Evolutionary conservation across 225 moss, liverwort and hornwort species (phyloP), one percentile per base, ranked within the genome.

Genomic region (Antitrichia curtipendula): DNA sequence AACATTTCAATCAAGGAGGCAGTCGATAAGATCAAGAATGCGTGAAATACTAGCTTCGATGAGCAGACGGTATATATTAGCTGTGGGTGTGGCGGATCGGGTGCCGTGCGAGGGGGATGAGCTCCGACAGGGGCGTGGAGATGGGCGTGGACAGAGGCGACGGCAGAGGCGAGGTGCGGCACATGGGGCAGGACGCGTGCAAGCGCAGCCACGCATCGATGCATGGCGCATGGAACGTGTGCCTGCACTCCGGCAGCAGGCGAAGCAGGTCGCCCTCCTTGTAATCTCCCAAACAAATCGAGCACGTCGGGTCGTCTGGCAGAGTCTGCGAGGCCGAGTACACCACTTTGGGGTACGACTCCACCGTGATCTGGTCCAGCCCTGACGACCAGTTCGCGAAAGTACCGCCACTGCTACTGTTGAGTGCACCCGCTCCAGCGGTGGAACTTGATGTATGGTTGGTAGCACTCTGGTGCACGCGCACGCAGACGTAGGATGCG

Each of bases 101-200:
- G 71, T 94, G 96, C 6, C 93, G 90, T 7, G 94, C 95, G n/a
- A 96, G 89, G 22, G 94, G 95, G 23, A 95, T 95, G 59, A 96
- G 93, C 65, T 96, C 95, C 9, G 94, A 96, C 21, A 95, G 89
- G n/a, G 95, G 94, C 53, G 95, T 94, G 64, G 95, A 96, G 73
- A 93, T 87, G 32, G 95, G 95, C 18, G 95, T 95, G 21, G 91
- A 45, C 29, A 72, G 72, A 45, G 71, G 95, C 29, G 95, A 93
- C 29, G 95, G 95, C 62, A 95, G 89, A 5, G 95, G 94, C 6
- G 96, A 96, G 17, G 91, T 93, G 82, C 95, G 92, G 86, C 95
- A 95, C 94, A 95, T 95, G 80, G 94, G 95, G 80, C 96, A 95
- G 9, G 94, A 96, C 19, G 94, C 95, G 62, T 96, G 95, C 74